A percentile compares a stretch with the other conserved stretches of the same genome.
Evolutionary conservation across 108 stramenopile species (phyloP).

Genomic region (Pseudonitzschia multiseries): DNA sequence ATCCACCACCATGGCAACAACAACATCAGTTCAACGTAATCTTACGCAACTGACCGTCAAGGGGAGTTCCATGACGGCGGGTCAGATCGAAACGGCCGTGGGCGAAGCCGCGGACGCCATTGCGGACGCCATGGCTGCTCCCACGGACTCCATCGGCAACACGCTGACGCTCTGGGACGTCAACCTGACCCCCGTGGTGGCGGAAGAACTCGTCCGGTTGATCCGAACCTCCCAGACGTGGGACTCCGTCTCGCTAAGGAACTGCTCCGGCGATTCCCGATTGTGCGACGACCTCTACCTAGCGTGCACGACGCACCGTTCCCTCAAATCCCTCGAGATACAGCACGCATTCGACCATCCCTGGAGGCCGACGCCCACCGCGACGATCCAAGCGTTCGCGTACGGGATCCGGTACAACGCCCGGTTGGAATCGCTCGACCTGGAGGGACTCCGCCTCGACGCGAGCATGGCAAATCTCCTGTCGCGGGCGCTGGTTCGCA

Average conservation of each 20-base stretch:
- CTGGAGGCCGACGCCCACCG: neutral
- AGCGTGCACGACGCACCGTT: conserved; percentile 1
- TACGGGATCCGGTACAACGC: conserved; percentile 29
- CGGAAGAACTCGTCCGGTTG: neutral
- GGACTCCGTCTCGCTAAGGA: conserved; percentile 7
- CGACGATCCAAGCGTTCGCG: conserved; percentile 11
- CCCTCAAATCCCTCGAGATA: neutral
- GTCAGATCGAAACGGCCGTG: neutral
- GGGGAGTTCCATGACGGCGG: neutral
- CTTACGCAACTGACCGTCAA: neutral
- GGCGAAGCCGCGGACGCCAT: neutral
- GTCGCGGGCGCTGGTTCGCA: conserved; percentile 25
- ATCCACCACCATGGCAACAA: neutral
- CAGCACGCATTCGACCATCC: neutral
- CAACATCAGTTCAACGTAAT: neutral
- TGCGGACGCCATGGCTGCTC: too few relatives aligned
- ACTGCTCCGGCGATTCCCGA: conserved; percentile 14
- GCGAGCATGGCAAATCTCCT: neutral
- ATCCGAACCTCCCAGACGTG: neutral
- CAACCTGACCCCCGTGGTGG: neutral
- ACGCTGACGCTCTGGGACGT: neutral
- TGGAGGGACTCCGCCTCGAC: conserved; percentile 7
- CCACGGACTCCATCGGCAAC: neutral
- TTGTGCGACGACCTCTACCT: conserved; percentile 13
- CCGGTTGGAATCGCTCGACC: conserved; percentile 7